phyloP scores from a whole-genome alignment of 805 yeast species.

The Kregervanrija pseudodelftensis region DNA sequence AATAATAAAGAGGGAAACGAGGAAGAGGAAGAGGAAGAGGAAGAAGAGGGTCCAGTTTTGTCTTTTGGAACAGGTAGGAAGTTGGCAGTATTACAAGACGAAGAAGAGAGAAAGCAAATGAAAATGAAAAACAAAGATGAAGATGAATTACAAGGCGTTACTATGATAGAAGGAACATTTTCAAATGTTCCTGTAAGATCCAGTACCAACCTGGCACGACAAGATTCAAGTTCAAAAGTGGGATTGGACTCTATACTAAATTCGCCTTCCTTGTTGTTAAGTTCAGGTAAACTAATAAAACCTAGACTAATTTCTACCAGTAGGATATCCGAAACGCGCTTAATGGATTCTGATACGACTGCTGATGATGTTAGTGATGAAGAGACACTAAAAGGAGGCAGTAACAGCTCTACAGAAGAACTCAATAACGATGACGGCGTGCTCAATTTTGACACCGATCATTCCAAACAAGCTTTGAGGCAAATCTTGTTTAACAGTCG shows the following conservation, averaged over 20 bases:
- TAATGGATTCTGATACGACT: too few species aligned
- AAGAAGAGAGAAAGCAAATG: neutral
- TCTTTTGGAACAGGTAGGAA: constrained; percentile 8
- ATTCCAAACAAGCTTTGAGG: too few species aligned
- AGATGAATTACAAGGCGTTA: constrained; percentile 1
- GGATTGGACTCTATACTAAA: neutral
- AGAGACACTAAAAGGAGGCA: too few species aligned
- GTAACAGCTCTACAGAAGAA: too few species aligned
- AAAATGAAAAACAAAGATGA: neutral
- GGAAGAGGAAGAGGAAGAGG: constrained; percentile 2
- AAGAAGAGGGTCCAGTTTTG: constrained; percentile 10
- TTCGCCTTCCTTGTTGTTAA: neutral
- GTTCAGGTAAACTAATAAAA: constrained; percentile 1
- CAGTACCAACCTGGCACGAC: neutral
- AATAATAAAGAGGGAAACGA: neutral
- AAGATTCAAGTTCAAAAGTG: neutral
- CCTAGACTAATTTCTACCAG: constrained; percentile 8
- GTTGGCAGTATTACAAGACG: neutral
- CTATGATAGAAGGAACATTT: constrained; percentile 15
- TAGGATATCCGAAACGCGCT: neutral
- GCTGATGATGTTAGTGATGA: too few species aligned
- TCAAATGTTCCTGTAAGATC: constrained; percentile 9
- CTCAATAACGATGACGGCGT: too few species aligned
- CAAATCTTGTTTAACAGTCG: neutral
- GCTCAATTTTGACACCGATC: too few species aligned